Evolutionary conservation across 2,329 filamentous ascomycete species (phyloP), one percentile per base, ranked within the genome.

Genomic region (Aspergillus pseudoglaucus): DNA sequence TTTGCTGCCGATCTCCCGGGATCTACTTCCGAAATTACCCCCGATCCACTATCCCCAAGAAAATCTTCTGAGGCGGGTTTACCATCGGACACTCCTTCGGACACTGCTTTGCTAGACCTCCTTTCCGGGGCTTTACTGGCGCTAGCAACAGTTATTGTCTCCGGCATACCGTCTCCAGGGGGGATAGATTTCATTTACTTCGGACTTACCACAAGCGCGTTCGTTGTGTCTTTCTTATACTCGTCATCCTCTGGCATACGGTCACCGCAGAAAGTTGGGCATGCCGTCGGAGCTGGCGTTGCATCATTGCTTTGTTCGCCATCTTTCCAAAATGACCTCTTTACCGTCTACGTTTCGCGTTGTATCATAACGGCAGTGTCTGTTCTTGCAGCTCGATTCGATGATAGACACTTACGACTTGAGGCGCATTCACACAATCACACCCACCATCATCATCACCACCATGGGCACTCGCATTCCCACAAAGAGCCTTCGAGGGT

Each of bases 401-500:
- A 70, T 49, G 63, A 66, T 40, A 60, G 52, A 9, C 57, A 59
- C 32, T 47, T 62, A 5, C 56, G 58, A 14, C 49, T 54, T 27
- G 56, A 51, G 14, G 44, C 52, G 48, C 67, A 53, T 61, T 69
- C 57, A 44, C 69, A 63, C 45, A 56, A 67, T 47, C 57, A 68
- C 47, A 55, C 67, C 45, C 55, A 67, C 46, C 57, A 68, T 48
- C 17, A 68, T 48, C 17, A 39, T 8, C 37, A 18, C 9, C 37
- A 39, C 3, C 54, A 64, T 44, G 59, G 65, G 22, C 56, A 67
- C 46, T 55, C 68, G 15, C 61, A 73, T 47, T 58, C 68, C 6
- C 66, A 73, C 33, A 59, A 59, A 1, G 64, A 71, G 42, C 76
- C 81, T 37, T 94, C 89, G 0, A 75, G 71, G 42, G 75, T 95